phyloP scores from a whole-genome alignment of 1,139 yeast species.

The Zygosaccharomyces pseudobailii region DNA sequence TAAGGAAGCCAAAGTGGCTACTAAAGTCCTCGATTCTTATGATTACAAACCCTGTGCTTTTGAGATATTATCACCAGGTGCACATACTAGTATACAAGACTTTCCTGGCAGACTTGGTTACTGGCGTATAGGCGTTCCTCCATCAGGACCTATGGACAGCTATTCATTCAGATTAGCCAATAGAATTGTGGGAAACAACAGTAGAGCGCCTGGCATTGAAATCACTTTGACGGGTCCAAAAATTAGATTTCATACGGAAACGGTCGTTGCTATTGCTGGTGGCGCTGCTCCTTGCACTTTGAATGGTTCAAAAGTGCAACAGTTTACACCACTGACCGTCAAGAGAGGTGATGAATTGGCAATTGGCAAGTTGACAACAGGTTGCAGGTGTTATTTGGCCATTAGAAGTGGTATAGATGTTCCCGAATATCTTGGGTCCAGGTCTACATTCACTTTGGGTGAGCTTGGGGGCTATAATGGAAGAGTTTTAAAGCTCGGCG shows the following conservation, averaged over 20 bases:
- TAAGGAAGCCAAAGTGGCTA: conserved; percentile 73
- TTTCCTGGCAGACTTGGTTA: conserved; percentile 87
- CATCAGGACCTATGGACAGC: conserved; percentile 97
- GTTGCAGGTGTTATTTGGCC: conserved; percentile 87
- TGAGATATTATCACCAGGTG: conserved; percentile 83
- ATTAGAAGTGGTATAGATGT: conserved; percentile 93
- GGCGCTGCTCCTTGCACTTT: conserved; percentile 66
- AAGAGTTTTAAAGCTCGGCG: conserved; percentile 84
- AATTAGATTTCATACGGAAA: conserved; percentile 72
- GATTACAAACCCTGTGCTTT: conserved; percentile 77
- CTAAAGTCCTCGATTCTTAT: conserved; percentile 81
- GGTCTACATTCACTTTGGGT: conserved; percentile 94
- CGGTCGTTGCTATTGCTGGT: conserved; percentile 80
- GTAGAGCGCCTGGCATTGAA: conserved; percentile 82
- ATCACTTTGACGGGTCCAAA: conserved; percentile 85
- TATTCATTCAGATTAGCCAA: conserved; percentile 87
- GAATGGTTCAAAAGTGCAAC: conserved; percentile 53
- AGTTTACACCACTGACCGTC: conserved; percentile 67
- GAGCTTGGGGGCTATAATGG: conserved; percentile 94
- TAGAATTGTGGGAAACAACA: conserved; percentile 80
- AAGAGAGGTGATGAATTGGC: conserved; percentile 70
- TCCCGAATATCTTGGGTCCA: conserved; percentile 89
- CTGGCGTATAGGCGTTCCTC: conserved; percentile 96
- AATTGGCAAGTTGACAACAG: conserved; percentile 75
- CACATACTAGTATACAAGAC: conserved; percentile 93